Percentiles rank a stretch among this genome's conserved stretches.
Evolutionary conservation across 177 flowering plant species (phyloP).

Genomic region (Vitis hybrid): DNA sequence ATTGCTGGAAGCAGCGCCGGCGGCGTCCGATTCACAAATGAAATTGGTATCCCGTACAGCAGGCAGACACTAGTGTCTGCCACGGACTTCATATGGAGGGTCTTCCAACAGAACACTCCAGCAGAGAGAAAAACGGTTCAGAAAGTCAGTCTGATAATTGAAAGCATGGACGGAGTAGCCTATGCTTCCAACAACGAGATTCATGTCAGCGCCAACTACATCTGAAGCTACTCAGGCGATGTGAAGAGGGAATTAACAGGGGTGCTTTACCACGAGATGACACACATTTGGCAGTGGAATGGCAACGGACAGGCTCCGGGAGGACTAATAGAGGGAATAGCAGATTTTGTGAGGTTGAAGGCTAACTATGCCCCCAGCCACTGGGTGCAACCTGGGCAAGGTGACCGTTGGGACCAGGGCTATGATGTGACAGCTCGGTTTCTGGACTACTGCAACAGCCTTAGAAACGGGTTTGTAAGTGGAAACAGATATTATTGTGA

Average conservation of each 20-base stretch:
- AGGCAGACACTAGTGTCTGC: constrained; percentile 11
- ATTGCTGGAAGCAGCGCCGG: constrained; percentile 19
- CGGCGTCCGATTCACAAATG: constrained; percentile 20
- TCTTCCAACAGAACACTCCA: constrained; percentile 21
- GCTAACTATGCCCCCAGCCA: no score
- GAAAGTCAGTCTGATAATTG: constrained; percentile 23
- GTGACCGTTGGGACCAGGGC: no score
- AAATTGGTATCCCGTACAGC: constrained; percentile 25
- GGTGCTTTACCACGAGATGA: neutral
- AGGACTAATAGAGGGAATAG: no score
- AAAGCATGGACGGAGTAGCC: constrained; percentile 28
- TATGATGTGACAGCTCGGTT: no score
- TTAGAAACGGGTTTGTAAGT: no score
- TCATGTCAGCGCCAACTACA: constrained; percentile 3
- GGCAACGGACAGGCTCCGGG: no score
- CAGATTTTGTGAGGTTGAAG: no score
- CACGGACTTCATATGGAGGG: constrained; percentile 27
- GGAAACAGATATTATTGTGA: no score
- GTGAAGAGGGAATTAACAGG: constrained; percentile 7
- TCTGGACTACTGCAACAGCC: no score
- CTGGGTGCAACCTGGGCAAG: no score
- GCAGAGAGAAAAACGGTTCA: constrained; percentile 24
- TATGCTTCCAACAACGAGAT: constrained; percentile 12
- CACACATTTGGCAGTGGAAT: no score
- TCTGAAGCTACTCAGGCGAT: neutral